A percentile compares a stretch with the other conserved stretches of the same genome.
These are phyloP conservation scores for Pezizomycotina sp. DNA, from an alignment of 2,329 filamentous ascomycete genomes.

Conservation along the genomic window DNA sequence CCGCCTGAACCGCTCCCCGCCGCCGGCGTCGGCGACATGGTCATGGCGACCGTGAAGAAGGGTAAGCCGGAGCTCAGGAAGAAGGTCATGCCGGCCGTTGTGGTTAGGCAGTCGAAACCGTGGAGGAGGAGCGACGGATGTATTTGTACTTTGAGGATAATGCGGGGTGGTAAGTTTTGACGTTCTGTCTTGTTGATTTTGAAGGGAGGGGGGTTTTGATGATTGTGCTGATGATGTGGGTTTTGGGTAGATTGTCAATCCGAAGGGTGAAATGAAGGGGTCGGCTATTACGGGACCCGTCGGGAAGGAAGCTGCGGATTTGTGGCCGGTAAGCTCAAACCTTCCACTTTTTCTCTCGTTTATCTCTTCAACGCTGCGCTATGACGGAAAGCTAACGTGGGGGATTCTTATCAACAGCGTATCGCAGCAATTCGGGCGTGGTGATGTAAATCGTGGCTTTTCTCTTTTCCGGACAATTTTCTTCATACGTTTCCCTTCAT, in stretches of 20 bases:
- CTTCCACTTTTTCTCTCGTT: neutral
- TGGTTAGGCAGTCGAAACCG: constrained; percentile 97
- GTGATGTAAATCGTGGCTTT: constrained; percentile 64
- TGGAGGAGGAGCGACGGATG: constrained; percentile 96
- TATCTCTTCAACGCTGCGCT: neutral
- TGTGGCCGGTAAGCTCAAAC: constrained; percentile 70
- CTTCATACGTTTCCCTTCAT: too few species aligned
- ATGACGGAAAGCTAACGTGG: constrained; percentile 16
- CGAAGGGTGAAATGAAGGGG: constrained; percentile 99
- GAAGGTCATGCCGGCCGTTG: constrained; percentile 99
- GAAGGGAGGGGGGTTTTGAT: constrained; percentile 2
- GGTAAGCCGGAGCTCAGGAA: constrained; percentile 99
- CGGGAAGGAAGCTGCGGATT: constrained; percentile 98
- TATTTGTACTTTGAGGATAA: constrained; percentile 99
- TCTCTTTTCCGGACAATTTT: constrained; percentile 8
- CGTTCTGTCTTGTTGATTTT: constrained; percentile 13
- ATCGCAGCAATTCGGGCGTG: constrained; percentile 99
- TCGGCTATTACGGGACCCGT: constrained; percentile 98
- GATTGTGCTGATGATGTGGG: neutral
- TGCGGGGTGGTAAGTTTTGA: constrained; percentile 69
- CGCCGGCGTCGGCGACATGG: constrained; percentile 98
- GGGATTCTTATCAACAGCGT: constrained; percentile 45
- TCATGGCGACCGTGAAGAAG: constrained; percentile 99
- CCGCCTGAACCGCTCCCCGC: constrained; percentile 92
- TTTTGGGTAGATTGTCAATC: constrained; percentile 77